phyloP scores from a whole-genome alignment of 495 filamentous ascomycete species.

The Xylaria grammica region DNA sequence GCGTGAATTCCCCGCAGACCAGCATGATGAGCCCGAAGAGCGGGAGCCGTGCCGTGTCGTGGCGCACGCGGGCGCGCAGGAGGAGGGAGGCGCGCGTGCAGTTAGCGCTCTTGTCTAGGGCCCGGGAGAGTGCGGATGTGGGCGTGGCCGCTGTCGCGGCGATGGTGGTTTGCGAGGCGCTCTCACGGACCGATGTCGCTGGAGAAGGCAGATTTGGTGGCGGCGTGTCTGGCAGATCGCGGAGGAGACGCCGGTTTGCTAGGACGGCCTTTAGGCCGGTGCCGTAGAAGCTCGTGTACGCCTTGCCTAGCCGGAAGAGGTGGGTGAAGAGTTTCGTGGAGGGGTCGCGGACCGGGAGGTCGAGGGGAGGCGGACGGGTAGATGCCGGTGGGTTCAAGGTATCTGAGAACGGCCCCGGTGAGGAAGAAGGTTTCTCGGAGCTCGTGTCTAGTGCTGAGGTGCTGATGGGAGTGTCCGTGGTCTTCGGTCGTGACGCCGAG shows the following conservation, averaged over 20 bases:
- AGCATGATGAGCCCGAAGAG: constrained; percentile 74
- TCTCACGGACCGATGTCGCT: constrained; percentile 24
- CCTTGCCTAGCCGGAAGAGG: constrained; percentile 56
- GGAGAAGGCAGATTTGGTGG: constrained; percentile 26
- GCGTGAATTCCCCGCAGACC: constrained; percentile 84
- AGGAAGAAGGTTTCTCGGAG: not conserved
- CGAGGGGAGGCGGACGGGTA: constrained; percentile 64
- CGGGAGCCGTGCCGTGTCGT: constrained; percentile 77
- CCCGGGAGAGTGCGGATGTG: constrained; percentile 39
- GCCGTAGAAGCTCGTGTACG: constrained; percentile 84
- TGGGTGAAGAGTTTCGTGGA: constrained; percentile 48
- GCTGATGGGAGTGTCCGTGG: not conserved
- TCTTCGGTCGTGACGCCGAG: constrained; percentile 1
- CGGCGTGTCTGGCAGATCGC: constrained; percentile 19
- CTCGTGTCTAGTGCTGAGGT: not conserved
- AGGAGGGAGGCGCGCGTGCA: constrained; percentile 35
- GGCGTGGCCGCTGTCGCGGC: constrained; percentile 18
- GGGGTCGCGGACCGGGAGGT: constrained; percentile 50
- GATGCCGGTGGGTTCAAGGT: constrained; percentile 62
- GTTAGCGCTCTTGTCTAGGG: constrained; percentile 58
- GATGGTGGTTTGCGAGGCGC: constrained; percentile 15
- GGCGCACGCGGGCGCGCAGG: constrained; percentile 63
- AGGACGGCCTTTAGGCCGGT: constrained; percentile 73
- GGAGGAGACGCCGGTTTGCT: constrained; percentile 63
- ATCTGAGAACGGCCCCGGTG: constrained; percentile 17